Conservation (phyloP, 139 green algal genomes). For the Chlorella sp. region DNA sequence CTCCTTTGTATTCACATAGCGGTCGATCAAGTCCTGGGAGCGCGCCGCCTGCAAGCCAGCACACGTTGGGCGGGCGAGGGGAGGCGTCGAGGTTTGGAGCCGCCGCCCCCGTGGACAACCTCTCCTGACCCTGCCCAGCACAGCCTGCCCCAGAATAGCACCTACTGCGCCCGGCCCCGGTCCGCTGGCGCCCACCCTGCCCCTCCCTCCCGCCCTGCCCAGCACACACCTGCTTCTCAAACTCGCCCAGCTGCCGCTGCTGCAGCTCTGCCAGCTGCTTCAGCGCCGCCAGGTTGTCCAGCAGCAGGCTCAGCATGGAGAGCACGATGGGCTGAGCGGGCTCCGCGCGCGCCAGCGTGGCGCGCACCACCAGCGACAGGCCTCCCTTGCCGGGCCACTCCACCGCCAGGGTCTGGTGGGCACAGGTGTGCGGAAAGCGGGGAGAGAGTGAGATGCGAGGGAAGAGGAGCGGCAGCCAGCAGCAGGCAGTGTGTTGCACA, state of each 20-base stretch:
- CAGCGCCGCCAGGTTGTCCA: conserved; percentile 9
- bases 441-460: not conserved
- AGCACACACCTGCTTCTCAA: conserved; percentile 2
- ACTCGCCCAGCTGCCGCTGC: not conserved
- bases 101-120: too few species aligned
- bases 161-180: not conserved
- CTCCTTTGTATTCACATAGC: conserved; percentile 10
- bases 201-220: not conserved
- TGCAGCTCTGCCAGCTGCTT: too few species aligned
- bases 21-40: not conserved
- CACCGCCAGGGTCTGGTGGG: not conserved
- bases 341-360: not conserved
- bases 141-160: not conserved
- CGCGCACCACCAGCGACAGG: not conserved
- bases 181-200: not conserved
- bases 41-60: not conserved
- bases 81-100: too few species aligned
- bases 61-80: not conserved
- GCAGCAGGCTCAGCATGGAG: conserved; percentile 21
- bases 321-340: not conserved
- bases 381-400: not conserved
- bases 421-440: not conserved
- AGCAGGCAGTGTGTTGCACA: too few species aligned
- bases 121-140: too few species aligned
- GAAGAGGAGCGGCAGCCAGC: not conserved